Percentiles rank a stretch among this genome's conserved stretches.
Evolutionary conservation across 306 rosid species (phyloP).

Genomic region (Malus sieversii): DNA sequence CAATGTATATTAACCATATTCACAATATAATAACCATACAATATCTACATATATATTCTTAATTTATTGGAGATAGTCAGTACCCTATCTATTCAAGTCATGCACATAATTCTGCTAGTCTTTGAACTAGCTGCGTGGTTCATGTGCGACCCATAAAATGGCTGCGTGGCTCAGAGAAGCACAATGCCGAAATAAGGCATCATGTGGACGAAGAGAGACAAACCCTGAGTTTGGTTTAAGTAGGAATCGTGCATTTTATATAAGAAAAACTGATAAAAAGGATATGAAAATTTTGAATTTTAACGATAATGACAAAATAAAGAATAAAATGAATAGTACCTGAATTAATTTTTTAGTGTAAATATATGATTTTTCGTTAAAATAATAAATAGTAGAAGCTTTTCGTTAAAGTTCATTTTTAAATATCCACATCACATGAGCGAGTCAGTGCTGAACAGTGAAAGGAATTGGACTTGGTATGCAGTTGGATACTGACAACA

Average conservation of each 20-base stretch:
- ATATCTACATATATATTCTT: too few species aligned
- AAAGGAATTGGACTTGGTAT: not conserved
- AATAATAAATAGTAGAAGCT: fast-evolving
- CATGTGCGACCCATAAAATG: not conserved
- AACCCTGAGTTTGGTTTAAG: not conserved
- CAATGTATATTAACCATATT: too few species aligned
- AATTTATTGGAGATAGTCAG: too few species aligned
- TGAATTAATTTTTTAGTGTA: too few species aligned
- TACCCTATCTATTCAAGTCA: too few species aligned
- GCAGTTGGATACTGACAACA: not conserved
- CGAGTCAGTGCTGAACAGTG: not conserved
- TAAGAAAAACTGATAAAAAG: too few species aligned
- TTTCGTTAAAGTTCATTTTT: fast-evolving
- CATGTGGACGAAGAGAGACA: not conserved
- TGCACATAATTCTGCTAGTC: not conserved
- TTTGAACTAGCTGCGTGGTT: not conserved
- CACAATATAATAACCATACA: too few species aligned
- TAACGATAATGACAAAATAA: too few species aligned
- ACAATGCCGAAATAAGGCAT: not conserved
- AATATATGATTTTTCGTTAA: too few species aligned
- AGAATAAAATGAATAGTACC: too few species aligned
- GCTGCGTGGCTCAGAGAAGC: not conserved
- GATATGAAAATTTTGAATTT: too few species aligned
- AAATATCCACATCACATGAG: not conserved
- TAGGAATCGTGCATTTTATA: too few species aligned